Base-by-base conservation (phyloP, 2,329 filamentous ascomycete species). In the Botrytis byssoidea region DNA sequence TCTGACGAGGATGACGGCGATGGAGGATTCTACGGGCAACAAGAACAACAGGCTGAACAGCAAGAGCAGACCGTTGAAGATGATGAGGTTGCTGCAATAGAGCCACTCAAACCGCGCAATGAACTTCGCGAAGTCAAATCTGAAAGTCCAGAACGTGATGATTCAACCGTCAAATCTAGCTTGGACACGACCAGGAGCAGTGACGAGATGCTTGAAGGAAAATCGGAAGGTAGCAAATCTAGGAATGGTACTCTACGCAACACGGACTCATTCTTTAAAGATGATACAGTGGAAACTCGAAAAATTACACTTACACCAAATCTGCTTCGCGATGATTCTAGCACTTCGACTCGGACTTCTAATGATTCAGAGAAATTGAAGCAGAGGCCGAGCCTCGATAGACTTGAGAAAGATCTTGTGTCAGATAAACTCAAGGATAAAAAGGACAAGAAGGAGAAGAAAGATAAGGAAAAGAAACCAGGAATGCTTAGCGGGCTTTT, bases 281-380 rank as follows among this genome's bases (percentile, higher is more conserved):
- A 98, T 80, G 95, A 99, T 80, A 94, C 90, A 46, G 92, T 94
- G 55, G 96, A 98, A 83, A 98, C 96, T 4, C 94, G 97, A 83
- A 98, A 98, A 85, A 98, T 99, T 77, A 97, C 95, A 0, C 88
- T 99, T 63, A 99, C 96, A 5, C 96, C 96, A 1, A 97, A 97
- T 78, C 84, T 99, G 71, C 85, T 98, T 59, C 91, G 95, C 60
- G 95, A 98, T 77, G 95, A 98, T 78, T 87, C 76, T 83, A 85
- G 59, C 77, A 79, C 79, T 37, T 80, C 81, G 46, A 79, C 78
- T 20, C 82, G 86, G 74, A 80, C 78, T 42, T 85, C 84, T 7
- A 83, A 81, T 75, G 83, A 84, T 37, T 83, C 82, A 3, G 83
- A 86, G 80, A 90, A 86, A 78, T 79, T 81, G 74, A 89, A 88